Conservation (phyloP, 1,284 basidiomycete species). For the Naganishia albida region DNA sequence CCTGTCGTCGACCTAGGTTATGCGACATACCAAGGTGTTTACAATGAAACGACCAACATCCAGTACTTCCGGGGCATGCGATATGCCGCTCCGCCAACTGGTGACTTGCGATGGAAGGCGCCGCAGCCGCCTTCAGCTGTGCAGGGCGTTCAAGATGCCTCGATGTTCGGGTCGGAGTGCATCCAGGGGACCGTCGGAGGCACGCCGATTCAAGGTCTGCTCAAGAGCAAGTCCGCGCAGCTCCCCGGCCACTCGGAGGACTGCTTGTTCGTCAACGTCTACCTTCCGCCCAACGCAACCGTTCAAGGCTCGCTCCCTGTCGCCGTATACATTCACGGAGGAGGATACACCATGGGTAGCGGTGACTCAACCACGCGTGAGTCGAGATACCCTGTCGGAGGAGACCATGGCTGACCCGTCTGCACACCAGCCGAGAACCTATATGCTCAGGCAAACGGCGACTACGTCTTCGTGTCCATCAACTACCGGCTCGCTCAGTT, state of each 20-base stretch:
- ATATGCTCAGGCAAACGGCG: conserved; percentile 47
- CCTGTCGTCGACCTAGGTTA: conserved; percentile 55
- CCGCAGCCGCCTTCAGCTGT: conserved; percentile 11
- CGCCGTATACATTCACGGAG: conserved; percentile 44
- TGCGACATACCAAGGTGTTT: conserved; percentile 52
- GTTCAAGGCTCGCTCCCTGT: conserved; percentile 40
- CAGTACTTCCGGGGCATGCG: conserved; percentile 56
- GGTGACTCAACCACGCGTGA: conserved; percentile 54
- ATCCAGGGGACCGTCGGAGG: conserved; percentile 17
- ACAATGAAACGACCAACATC: conserved; percentile 48
- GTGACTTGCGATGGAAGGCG: conserved; percentile 37
- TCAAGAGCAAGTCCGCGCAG: conserved; percentile 9
- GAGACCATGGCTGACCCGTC: conserved; percentile 37
- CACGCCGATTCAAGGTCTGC: not conserved
- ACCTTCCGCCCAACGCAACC: conserved; percentile 45
- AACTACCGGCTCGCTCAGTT: conserved; percentile 60
- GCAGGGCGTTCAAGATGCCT: conserved; percentile 15
- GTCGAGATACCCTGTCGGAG: conserved; percentile 44
- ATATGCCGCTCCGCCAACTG: conserved; percentile 55
- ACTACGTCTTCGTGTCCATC: conserved; percentile 60
- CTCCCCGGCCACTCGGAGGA: conserved; percentile 44
- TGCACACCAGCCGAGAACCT: conserved; percentile 29
- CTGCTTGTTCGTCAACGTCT: conserved; percentile 54
- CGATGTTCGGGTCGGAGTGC: conserved; percentile 2
- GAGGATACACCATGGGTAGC: conserved; percentile 50